Conservation (phyloP, 108 stramenopile genomes). For the Cyclotella sp. region DNA sequence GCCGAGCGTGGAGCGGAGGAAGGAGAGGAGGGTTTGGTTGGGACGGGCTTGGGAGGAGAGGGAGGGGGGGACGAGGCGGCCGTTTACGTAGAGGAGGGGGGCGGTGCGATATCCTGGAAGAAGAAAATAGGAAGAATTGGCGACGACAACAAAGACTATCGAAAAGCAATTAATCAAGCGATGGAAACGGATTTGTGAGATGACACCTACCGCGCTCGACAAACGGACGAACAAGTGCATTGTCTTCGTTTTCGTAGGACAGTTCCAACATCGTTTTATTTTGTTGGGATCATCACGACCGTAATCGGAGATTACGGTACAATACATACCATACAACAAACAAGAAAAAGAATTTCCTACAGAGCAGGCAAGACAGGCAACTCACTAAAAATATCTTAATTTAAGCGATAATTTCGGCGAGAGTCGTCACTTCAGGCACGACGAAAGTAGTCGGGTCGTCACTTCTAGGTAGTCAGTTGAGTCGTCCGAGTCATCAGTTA, state of each 20-base stretch:
- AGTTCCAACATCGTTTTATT: slow-evolving; percentile 15
- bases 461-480: too few species aligned
- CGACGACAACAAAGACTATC: neutral
- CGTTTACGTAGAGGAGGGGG: slow-evolving; percentile 85
- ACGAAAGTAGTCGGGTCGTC: too few species aligned
- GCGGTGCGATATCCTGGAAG: slow-evolving; percentile 57
- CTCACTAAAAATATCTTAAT: too few species aligned
- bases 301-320: too few species aligned
- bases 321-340: too few species aligned
- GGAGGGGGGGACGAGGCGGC: slow-evolving; percentile 53
- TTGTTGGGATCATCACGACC: neutral
- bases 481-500: too few species aligned
- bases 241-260: slow-evolving; percentile 74
- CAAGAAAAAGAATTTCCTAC: too few species aligned
- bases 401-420: too few species aligned
- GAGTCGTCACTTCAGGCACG: too few species aligned
- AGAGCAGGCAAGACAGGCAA: too few species aligned
- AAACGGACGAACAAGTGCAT: slow-evolving; percentile 37
- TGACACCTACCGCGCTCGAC: slow-evolving; percentile 51
- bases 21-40: slow-evolving; percentile 79
- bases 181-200: neutral
- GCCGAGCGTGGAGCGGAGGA: slow-evolving; percentile 60
- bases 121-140: neutral
- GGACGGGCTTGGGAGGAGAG: slow-evolving; percentile 64
- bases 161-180: neutral